phyloP scores from a whole-genome alignment of 805 yeast species.

The Metschnikowia amazonensis region DNA sequence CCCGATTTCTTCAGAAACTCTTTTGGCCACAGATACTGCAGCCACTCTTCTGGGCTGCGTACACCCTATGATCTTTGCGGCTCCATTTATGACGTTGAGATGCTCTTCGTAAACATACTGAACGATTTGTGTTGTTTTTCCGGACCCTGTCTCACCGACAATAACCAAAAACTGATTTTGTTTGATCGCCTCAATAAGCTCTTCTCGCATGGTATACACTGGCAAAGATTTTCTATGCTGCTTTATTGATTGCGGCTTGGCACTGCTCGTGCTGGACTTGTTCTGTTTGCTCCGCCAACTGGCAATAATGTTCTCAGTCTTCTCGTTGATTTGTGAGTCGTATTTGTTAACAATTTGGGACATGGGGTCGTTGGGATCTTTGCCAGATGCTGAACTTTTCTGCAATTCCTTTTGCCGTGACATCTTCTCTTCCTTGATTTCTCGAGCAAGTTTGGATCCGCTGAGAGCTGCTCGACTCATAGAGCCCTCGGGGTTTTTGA shows the following conservation, averaged over 20 bases:
- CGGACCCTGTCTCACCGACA: constrained; percentile 86
- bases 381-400: constrained; percentile 21
- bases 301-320: constrained; percentile 13
- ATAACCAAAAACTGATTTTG: constrained; percentile 80
- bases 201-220: constrained; percentile 58
- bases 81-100: constrained; percentile 28
- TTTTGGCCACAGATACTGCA: constrained; percentile 72
- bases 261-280: background rate
- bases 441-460: constrained; percentile 67
- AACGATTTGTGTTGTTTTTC: constrained; percentile 43
- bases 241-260: constrained; percentile 6
- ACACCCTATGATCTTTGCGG: constrained; percentile 46
- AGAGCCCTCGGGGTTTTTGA: constrained; percentile 75
- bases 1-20: constrained; percentile 80
- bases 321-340: constrained; percentile 9
- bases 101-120: constrained; percentile 59
- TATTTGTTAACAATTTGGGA: constrained; percentile 4
- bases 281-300: constrained; percentile 17
- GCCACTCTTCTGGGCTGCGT: constrained; percentile 86
- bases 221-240: constrained; percentile 61
- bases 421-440: constrained; percentile 56
- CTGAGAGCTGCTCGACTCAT: constrained; percentile 68
- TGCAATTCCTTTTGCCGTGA: constrained; percentile 48
- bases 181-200: constrained; percentile 55
- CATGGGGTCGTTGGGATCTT: constrained; percentile 12